Conservation (phyloP, 768 basidiomycete species). For the Mycena kentingensis region DNA sequence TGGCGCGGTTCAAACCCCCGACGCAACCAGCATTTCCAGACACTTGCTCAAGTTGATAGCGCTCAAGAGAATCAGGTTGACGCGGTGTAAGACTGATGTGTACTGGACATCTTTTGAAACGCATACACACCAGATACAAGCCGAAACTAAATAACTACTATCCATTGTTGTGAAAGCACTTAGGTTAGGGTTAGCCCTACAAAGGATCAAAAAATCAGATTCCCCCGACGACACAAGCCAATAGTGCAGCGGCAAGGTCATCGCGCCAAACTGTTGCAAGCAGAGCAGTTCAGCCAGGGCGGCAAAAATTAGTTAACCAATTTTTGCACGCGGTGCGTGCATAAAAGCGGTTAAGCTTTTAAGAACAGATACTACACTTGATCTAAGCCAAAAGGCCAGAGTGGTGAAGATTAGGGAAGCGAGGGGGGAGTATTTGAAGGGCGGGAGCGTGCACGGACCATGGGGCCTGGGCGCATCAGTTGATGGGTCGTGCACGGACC, state of each 20-base stretch:
- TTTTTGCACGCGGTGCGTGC: conserved; percentile 51
- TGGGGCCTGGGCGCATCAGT: no score
- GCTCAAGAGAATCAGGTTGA: no score
- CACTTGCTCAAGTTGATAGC: no score
- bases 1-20: no score
- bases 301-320: conserved; percentile 62
- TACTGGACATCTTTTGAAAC: no score
- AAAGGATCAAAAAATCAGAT: conserved; percentile 29
- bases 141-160: no score
- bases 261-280: conserved; percentile 56
- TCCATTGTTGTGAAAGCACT: no score
- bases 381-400: conserved; percentile 97
- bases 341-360: conserved; percentile 64
- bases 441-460: conserved; percentile 25
- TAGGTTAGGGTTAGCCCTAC: conserved; percentile 1
- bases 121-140: no score
- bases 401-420: conserved; percentile 56
- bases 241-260: conserved; percentile 60
- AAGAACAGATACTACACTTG: conserved; percentile 98
- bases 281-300: conserved; percentile 57
- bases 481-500: no score
- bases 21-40: no score
- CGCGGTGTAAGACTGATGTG: no score
- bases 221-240: conserved; percentile 69
- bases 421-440: conserved; percentile 15